Conservation (phyloP, 768 basidiomycete species). For the Plicaturopsis crispa region DNA sequence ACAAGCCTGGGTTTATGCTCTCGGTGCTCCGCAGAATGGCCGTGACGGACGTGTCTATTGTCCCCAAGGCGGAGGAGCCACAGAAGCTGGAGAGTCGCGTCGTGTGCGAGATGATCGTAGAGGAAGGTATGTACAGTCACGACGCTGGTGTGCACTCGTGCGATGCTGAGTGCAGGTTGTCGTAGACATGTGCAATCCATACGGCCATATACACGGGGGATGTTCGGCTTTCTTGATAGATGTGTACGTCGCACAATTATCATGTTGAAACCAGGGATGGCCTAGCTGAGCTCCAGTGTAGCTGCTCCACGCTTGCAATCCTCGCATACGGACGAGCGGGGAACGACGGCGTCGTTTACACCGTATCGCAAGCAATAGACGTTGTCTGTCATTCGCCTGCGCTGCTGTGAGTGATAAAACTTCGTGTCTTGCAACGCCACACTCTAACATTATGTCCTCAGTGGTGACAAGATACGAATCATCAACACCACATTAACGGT, state of each 20-base stretch:
- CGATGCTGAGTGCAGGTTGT: neutral
- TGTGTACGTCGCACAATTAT: constrained; percentile 25
- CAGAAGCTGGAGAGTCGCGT: constrained; percentile 35
- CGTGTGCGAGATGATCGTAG: constrained; percentile 34
- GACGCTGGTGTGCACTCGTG: neutral
- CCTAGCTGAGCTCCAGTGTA: constrained; percentile 10
- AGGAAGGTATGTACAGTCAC: constrained; percentile 27
- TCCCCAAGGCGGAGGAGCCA: constrained; percentile 36
- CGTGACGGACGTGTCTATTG: constrained; percentile 34
- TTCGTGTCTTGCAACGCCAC: neutral
- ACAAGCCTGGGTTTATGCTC: constrained; percentile 5
- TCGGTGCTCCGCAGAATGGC: constrained; percentile 16
- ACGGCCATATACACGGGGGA: constrained; percentile 43
- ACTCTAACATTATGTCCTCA: too few species aligned
- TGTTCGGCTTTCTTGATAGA: constrained; percentile 50
- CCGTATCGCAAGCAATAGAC: constrained; percentile 46
- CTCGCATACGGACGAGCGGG: constrained; percentile 21
- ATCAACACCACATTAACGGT: constrained; percentile 44
- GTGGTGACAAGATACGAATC: constrained; percentile 43
- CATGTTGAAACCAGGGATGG: neutral
- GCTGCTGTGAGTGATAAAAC: constrained; percentile 20
- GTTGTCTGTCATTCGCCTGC: constrained; percentile 55
- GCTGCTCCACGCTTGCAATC: constrained; percentile 45
- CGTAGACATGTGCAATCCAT: constrained; percentile 48
- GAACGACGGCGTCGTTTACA: constrained; percentile 1